Base-by-base conservation (phyloP, 192 early-diverging fungal species). In the Podila verticillata region DNA sequence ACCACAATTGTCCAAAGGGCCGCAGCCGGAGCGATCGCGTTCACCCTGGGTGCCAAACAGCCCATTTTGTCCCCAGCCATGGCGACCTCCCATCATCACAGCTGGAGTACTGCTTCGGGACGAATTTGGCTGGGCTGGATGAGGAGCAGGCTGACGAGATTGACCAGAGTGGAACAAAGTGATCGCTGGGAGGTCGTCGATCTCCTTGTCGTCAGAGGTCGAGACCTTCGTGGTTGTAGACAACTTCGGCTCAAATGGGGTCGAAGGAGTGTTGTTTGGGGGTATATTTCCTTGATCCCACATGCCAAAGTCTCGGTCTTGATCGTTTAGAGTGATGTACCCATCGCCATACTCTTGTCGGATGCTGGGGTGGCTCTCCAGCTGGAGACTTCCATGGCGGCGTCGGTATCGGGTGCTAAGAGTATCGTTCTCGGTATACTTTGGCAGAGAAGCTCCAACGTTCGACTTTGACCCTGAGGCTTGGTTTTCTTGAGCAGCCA, bases 321-420 rank as follows among this genome's bases (percentile, higher is more conserved):
- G 47, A 19, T 66, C 54, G 64, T 79, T 54, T 22, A 70, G 31
- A 10, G 57, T 66, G 10, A 79, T 54, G 48, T 79, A 79, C 2
- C 75, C 69, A 30, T 79, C 62, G 3, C 75, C 75, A 36, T 57
- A 67, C 54, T 72, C 75, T 56, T 79, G 66, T 24, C 75, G 75
- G 29, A 79, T 71, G 20, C 69, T 79, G 0, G 64, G 58, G 30
- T 62, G n/a, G n/a, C 61, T 28, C 39, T 66, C 75, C 6, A 71
- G 60, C 56, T 79, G 75, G 13, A 79, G 69, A 35, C 75, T 79
- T 30, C 75, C 68, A 47, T 79, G 65, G 20, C 75, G 75, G n/a
- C 69, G 75, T 54, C 75, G 68, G 57, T 57, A 66, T 17, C 44
- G 48, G 17, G 22, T 30, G 4, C 28, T 24, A 7, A 54, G 22